Evolutionary conservation across 1,139 yeast species (phyloP).

Genomic region (Zygosaccharomyces sapae): DNA sequence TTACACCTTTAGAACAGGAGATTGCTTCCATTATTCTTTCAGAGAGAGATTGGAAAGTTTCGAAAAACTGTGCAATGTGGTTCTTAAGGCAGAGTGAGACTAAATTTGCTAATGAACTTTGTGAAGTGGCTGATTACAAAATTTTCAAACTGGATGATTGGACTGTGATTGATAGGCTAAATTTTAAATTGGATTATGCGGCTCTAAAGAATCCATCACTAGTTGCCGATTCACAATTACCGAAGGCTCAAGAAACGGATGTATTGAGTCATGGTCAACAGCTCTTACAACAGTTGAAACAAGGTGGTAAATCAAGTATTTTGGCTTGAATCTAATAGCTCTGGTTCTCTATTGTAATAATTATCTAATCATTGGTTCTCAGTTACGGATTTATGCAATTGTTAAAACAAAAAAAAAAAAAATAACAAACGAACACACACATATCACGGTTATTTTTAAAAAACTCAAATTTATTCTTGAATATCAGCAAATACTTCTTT

Average conservation of each 20-base stretch:
- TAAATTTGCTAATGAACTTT: constrained; percentile 38
- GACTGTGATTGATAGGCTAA: constrained; percentile 37
- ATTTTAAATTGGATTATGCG: constrained; percentile 34
- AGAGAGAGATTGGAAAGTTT: constrained; percentile 39
- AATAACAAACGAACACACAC: not conserved
- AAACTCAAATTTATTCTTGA: not conserved
- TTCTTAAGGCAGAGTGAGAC: constrained; percentile 39
- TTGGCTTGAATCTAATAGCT: constrained; percentile 7
- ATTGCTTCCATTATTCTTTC: constrained; percentile 35
- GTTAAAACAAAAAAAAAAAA: not conserved
- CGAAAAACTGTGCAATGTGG: constrained; percentile 38
- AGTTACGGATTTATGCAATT: constrained; percentile 5
- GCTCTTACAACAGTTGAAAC: constrained; percentile 31
- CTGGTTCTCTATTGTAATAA: not conserved
- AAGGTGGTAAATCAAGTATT: constrained; percentile 22
- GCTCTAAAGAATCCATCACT: constrained; percentile 16
- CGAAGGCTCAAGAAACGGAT: constrained; percentile 8
- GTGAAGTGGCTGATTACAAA: constrained; percentile 41
- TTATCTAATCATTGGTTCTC: constrained; percentile 4
- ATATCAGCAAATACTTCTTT: not conserved
- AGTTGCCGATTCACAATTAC: constrained; percentile 1
- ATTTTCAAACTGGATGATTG: constrained; percentile 43
- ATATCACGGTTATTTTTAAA: constrained; percentile 3
- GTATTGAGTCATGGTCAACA: constrained; percentile 31
- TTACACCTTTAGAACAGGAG: constrained; percentile 49